Evolutionary conservation across 2,329 filamentous ascomycete genomes (phyloP).

Genomic region (Ophiostoma perfectum): DNA sequence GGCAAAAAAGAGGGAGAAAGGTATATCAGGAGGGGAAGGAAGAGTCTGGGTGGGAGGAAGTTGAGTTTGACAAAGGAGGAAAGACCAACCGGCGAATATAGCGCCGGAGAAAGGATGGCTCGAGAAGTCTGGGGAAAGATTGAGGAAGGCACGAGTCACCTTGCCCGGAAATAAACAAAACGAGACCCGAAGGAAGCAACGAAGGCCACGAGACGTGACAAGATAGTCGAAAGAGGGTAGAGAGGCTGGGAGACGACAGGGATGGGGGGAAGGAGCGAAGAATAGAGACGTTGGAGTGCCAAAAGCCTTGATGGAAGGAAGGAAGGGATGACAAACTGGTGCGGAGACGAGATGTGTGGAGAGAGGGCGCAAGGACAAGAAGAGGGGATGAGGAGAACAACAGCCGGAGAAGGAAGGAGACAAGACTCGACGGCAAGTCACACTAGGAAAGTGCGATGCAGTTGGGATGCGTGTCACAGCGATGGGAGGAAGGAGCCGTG

Average conservation of each 20-base stretch:
- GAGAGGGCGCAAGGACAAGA: neutral
- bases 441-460: neutral
- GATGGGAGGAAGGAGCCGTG: constrained; percentile 8
- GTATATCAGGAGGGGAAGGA: neutral
- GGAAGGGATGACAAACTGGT: neutral
- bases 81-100: neutral
- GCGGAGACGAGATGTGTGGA: neutral
- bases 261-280: constrained; percentile 10
- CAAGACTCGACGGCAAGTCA: neutral
- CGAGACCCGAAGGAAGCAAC: constrained; percentile 5
- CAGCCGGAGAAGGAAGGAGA: constrained; percentile 12
- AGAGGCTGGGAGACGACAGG: constrained; percentile 1
- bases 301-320: neutral
- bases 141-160: neutral
- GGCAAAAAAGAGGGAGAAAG: neutral
- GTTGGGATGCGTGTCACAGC: neutral
- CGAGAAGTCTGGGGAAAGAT: neutral
- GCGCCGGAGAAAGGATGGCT: neutral
- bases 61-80: neutral
- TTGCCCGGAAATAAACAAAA: neutral
- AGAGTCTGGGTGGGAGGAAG: neutral
- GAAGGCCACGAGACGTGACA: constrained; percentile 16
- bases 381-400: constrained; percentile 5
- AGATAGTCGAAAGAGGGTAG: neutral
- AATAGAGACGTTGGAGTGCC: neutral